These are phyloP conservation scores for Melaleuca alternifolia DNA, from an alignment of 345 rosid species.

Conservation along the genomic window DNA sequence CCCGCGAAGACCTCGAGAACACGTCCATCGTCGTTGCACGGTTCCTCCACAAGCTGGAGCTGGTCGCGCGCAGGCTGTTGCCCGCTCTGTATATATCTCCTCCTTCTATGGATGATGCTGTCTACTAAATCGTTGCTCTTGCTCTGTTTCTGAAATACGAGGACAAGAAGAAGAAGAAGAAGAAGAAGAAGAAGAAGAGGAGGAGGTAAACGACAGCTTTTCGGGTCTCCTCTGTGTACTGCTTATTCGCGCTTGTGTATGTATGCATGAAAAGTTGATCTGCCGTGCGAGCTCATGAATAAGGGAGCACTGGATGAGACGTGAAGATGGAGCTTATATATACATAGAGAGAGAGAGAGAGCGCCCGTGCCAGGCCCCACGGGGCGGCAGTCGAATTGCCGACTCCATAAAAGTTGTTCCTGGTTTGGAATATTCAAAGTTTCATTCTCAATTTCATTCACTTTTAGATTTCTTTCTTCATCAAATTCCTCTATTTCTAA, in stretches of 20 bases:
- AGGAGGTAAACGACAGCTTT: background rate
- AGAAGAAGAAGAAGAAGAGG: too few species aligned
- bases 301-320: background rate
- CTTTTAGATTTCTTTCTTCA: background rate
- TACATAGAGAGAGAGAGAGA: too few species aligned
- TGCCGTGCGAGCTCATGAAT: background rate
- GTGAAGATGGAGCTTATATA: background rate
- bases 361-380: too few species aligned
- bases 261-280: background rate
- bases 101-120: background rate
- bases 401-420: background rate
- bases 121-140: background rate
- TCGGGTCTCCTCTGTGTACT: background rate
- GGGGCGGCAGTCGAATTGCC: background rate
- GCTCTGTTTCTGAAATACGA: background rate
- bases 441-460: background rate
- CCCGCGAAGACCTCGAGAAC: constrained; percentile 26
- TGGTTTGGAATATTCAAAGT: background rate
- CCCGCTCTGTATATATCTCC: constrained; percentile 5
- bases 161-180: background rate
- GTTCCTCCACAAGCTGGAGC: constrained; percentile 12
- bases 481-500: background rate
- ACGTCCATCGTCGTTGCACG: background rate
- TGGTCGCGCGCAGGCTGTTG: constrained; percentile 6
- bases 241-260: background rate